These are phyloP conservation scores for Drechslerella coelobrocha DNA, from an alignment of 2,329 filamentous ascomycete species.

Conservation along the genomic window DNA sequence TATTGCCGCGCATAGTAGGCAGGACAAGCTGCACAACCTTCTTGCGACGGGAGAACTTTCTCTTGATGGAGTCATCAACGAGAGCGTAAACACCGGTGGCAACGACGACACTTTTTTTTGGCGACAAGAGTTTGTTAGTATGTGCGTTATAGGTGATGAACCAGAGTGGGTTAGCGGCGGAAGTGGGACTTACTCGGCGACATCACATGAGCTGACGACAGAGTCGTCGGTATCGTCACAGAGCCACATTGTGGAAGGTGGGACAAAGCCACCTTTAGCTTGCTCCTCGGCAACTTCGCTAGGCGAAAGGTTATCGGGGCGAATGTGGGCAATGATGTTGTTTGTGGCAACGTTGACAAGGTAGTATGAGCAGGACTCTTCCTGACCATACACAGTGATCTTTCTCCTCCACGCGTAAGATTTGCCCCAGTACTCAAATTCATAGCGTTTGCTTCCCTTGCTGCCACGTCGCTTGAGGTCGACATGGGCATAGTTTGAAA, in stretches of 20 bases:
- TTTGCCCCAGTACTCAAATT: conserved; percentile 92
- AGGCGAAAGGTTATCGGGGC: conserved; percentile 76
- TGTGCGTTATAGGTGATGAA: conserved; percentile 9
- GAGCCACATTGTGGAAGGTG: conserved; percentile 89
- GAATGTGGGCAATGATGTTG: conserved; percentile 78
- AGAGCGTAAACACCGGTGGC: conserved; percentile 87
- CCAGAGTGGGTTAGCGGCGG: background rate
- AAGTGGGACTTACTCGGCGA: conserved; percentile 77
- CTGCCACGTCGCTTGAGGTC: conserved; percentile 75
- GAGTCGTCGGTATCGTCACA: conserved; percentile 67
- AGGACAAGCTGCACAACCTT: conserved; percentile 63
- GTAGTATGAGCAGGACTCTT: conserved; percentile 75
- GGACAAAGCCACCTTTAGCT: conserved; percentile 83
- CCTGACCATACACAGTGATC: conserved; percentile 62
- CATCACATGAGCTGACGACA: conserved; percentile 75
- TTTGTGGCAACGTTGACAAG: conserved; percentile 72
- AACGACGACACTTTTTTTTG: conserved; percentile 80
- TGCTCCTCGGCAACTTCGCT: conserved; percentile 75
- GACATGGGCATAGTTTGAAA: conserved; percentile 95
- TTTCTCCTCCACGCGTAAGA: conserved; percentile 83
- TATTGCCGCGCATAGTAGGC: conserved; percentile 61
- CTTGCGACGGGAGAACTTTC: conserved; percentile 60
- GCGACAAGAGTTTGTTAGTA: conserved; percentile 54
- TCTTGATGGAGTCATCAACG: conserved; percentile 88
- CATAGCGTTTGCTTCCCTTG: conserved; percentile 76